Evolutionary conservation across 768 basidiomycete species (phyloP).

Genomic region (Pisolithus albus): DNA sequence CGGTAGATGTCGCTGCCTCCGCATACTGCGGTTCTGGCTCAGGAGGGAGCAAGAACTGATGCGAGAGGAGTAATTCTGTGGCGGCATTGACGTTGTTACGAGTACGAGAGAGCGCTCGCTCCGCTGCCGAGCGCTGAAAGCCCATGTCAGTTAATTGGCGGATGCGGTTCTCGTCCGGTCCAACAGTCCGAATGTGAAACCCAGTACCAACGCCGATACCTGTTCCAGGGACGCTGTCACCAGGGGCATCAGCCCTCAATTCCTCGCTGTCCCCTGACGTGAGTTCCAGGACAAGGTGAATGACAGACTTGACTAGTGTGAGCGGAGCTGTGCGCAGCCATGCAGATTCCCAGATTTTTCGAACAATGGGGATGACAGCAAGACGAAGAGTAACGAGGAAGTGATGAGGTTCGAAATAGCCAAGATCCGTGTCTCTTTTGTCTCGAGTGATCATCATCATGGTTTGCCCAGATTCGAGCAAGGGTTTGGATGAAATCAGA

Average conservation of each 20-base stretch:
- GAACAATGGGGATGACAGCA: constrained; percentile 59
- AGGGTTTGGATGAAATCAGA: constrained; percentile 69
- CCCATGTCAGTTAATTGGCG: constrained; percentile 93
- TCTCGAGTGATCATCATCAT: constrained; percentile 62
- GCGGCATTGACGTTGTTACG: constrained; percentile 88
- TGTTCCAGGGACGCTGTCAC: constrained; percentile 28
- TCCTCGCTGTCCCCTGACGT: constrained; percentile 80
- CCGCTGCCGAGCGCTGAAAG: constrained; percentile 83
- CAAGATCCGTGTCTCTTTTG: constrained; percentile 68
- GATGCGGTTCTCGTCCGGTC: constrained; percentile 72
- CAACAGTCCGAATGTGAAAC: constrained; percentile 31
- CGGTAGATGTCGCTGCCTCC: constrained; percentile 9
- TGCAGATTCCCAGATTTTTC: constrained; percentile 68
- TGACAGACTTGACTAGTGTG: constrained; percentile 65
- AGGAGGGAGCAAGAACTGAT: constrained; percentile 71
- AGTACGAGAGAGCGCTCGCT: constrained; percentile 74
- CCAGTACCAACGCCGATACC: constrained; percentile 27
- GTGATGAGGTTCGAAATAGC: constrained; percentile 80
- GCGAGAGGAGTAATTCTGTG: constrained; percentile 76
- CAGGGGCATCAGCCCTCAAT: constrained; percentile 38
- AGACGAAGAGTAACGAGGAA: constrained; percentile 80
- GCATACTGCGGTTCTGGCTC: constrained; percentile 16
- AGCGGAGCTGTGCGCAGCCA: constrained; percentile 79
- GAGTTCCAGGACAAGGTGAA: constrained; percentile 74
- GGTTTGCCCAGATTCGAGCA: constrained; percentile 85